Evolutionary conservation across 768 basidiomycete genomes (phyloP).

Genomic region (Pisolithus orientalis): DNA sequence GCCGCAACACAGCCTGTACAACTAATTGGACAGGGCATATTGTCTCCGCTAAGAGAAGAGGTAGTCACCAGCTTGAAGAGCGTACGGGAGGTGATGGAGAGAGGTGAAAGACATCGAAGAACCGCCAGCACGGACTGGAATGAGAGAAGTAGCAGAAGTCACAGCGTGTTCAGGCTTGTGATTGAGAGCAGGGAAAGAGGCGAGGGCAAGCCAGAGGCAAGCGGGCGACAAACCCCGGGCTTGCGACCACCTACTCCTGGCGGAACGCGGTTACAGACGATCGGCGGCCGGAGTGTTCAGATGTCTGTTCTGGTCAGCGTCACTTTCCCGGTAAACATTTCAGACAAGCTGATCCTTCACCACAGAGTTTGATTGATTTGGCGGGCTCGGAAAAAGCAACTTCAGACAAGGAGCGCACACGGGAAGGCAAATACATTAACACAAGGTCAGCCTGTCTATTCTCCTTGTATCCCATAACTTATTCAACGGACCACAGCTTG

Average conservation of each 20-base stretch:
- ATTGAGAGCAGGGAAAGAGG: constrained; percentile 79
- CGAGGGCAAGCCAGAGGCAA: constrained; percentile 34
- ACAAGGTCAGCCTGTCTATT: constrained; percentile 46
- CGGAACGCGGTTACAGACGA: constrained; percentile 63
- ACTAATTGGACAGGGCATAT: constrained; percentile 63
- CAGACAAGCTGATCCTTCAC: not conserved
- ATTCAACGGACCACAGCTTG: constrained; percentile 41
- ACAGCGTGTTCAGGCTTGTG: constrained; percentile 90
- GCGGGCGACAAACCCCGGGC: constrained; percentile 50
- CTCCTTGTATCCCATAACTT: not conserved
- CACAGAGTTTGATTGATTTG: constrained; percentile 85
- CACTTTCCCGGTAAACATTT: not conserved
- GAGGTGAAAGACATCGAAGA: constrained; percentile 82
- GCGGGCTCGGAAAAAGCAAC: constrained; percentile 97
- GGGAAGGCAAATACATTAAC: constrained; percentile 96
- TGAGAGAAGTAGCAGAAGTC: constrained; percentile 88
- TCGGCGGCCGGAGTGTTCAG: constrained; percentile 75
- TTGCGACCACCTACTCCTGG: constrained; percentile 44
- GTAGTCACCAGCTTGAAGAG: constrained; percentile 88
- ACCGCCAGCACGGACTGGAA: constrained; percentile 99
- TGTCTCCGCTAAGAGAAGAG: constrained; percentile 81
- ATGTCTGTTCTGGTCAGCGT: constrained; percentile 62
- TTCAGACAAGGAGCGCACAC: constrained; percentile 90
- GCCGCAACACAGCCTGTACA: constrained; percentile 57
- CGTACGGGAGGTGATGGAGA: constrained; percentile 76